phyloP scores from a whole-genome alignment of 2,329 filamentous ascomycete species.

The Alternaria incomplexa region DNA sequence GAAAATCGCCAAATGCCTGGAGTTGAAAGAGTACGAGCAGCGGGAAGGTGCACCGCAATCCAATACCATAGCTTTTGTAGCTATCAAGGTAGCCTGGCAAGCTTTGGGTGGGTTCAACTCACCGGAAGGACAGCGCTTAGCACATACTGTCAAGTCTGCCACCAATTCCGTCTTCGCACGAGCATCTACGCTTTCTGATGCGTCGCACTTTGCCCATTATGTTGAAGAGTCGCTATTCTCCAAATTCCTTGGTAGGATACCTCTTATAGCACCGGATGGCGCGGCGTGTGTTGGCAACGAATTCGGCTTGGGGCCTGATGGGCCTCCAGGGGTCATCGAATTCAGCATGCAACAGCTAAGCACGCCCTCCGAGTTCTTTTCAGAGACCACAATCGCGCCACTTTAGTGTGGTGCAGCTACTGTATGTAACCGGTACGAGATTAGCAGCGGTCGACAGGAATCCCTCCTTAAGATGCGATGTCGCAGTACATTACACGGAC shows the following conservation, averaged over 20 bases:
- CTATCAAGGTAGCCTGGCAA: constrained; percentile 36
- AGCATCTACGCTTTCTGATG: neutral
- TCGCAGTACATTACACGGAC: neutral
- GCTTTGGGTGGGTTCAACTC: constrained; percentile 30
- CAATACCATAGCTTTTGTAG: constrained; percentile 33
- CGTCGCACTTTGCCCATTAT: neutral
- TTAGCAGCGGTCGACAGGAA: neutral
- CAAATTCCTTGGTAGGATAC: neutral
- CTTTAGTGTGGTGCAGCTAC: neutral
- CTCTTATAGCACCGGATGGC: neutral
- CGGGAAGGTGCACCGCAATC: constrained; percentile 13
- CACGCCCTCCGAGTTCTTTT: neutral
- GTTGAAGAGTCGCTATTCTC: neutral
- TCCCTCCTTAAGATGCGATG: neutral
- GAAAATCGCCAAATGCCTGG: constrained; percentile 26
- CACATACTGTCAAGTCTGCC: constrained; percentile 15
- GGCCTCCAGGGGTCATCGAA: neutral
- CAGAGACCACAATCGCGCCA: neutral
- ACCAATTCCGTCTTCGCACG: constrained; percentile 15
- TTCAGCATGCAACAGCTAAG: neutral
- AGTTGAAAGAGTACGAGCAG: constrained; percentile 25
- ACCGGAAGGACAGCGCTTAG: constrained; percentile 27
- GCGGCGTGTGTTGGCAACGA: neutral
- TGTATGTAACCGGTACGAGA: neutral
- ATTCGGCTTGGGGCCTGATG: neutral